These are phyloP conservation scores for Ceratorhiza oryzae-sativae DNA, from an alignment of 1,284 basidiomycete species.

Conservation along the genomic window DNA sequence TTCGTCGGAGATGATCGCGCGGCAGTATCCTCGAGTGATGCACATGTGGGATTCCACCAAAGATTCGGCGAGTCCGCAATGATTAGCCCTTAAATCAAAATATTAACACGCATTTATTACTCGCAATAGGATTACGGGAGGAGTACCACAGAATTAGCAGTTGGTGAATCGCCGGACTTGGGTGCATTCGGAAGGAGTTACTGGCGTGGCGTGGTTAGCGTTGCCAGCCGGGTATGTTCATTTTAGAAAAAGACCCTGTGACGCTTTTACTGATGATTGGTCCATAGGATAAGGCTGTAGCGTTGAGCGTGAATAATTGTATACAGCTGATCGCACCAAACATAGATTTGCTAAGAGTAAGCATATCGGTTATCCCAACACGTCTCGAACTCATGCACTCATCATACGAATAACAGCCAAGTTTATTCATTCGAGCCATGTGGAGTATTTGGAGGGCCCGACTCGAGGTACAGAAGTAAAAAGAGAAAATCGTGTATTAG, in stretches of 20 bases:
- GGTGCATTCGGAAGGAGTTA: constrained; percentile 29
- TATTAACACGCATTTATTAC: not conserved
- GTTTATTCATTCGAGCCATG: constrained; percentile 26
- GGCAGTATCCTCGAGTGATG: constrained; percentile 28
- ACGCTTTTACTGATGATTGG: no score
- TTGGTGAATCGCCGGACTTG: constrained; percentile 23
- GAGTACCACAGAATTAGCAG: constrained; percentile 11
- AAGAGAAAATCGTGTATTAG: no score
- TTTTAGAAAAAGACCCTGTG: no score
- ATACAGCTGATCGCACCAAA: constrained; percentile 22
- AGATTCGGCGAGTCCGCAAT: constrained; percentile 6
- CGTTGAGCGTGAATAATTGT: not conserved
- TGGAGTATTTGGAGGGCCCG: not conserved
- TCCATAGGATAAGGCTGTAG: constrained; percentile 7
- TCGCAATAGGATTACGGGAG: constrained; percentile 21
- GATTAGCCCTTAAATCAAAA: not conserved
- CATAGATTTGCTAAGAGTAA: constrained; percentile 22
- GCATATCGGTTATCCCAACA: not conserved
- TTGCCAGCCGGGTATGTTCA: constrained; percentile 18
- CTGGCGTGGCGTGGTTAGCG: constrained; percentile 20
- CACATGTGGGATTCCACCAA: constrained; percentile 37
- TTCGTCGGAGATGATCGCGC: constrained; percentile 15
- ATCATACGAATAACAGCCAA: not conserved
- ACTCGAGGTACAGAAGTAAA: no score
- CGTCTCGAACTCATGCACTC: not conserved